These are phyloP conservation scores for Fragaria ananassa DNA, from an alignment of 306 rosid genomes.

Conservation along the genomic window DNA sequence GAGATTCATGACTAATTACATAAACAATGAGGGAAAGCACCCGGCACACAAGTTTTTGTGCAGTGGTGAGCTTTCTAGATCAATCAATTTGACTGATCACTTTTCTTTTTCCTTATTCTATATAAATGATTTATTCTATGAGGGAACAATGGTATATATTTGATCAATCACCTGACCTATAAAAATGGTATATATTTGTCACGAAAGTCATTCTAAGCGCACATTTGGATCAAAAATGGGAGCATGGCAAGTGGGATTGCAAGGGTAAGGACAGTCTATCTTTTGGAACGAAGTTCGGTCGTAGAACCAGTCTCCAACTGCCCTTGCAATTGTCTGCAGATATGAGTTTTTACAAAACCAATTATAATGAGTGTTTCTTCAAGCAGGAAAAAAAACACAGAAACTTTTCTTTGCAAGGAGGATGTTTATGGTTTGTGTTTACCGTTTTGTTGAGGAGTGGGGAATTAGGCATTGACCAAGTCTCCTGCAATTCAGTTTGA, in stretches of 20 bases:
- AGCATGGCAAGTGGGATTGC: conserved; percentile 93
- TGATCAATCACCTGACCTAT: neutral
- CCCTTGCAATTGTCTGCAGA: conserved; percentile 74
- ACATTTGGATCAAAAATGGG: conserved; percentile 43
- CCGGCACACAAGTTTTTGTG: conserved; percentile 7
- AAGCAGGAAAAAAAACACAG: neutral
- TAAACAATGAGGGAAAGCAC: conserved; percentile 9
- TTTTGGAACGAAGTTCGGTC: conserved; percentile 59
- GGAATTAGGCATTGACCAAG: conserved; percentile 73
- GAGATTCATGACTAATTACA: neutral
- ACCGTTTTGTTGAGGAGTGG: conserved; percentile 60
- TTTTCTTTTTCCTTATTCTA: neutral
- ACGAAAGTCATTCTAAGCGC: neutral
- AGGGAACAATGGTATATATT: neutral
- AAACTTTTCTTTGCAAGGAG: neutral
- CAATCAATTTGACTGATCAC: neutral
- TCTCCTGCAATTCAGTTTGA: conserved; percentile 88
- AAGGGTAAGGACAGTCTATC: conserved; percentile 87
- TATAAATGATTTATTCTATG: neutral
- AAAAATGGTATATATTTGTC: neutral
- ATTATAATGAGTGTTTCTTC: neutral
- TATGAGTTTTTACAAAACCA: neutral
- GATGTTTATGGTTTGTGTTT: neutral
- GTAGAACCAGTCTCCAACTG: conserved; percentile 88
- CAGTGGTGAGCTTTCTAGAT: conserved; percentile 2